These are phyloP conservation scores for Rhipidocladum racemiflorum DNA, from an alignment of 176 grass and related monocot genomes.

Conservation along the genomic window DNA sequence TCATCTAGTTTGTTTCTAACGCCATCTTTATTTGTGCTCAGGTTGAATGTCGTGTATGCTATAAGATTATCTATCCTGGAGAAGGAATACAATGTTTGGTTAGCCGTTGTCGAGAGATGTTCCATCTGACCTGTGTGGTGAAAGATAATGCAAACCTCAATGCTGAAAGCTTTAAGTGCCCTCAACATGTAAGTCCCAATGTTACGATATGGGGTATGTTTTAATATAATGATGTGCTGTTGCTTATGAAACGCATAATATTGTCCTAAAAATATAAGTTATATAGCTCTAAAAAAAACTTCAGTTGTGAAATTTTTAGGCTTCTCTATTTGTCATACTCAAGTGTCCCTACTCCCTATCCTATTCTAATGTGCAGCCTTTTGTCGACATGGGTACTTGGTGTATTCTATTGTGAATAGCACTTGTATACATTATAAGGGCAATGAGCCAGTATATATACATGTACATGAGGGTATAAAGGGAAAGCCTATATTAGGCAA, in stretches of 20 bases:
- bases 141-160: constrained; percentile 38
- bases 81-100: constrained; percentile 69
- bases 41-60: constrained; percentile 74
- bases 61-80: constrained; percentile 54
- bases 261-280: constrained; percentile 19
- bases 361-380: not conserved
- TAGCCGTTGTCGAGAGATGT: constrained; percentile 46
- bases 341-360: not conserved
- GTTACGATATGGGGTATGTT: constrained; percentile 14
- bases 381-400: constrained; percentile 11
- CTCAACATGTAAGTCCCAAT: constrained; percentile 70
- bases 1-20: constrained; percentile 20
- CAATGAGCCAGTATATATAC: too few relatives aligned
- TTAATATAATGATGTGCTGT: not conserved
- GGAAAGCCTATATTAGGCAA: too few relatives aligned
- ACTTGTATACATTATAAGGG: too few relatives aligned
- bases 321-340: not conserved
- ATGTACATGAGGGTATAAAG: too few relatives aligned
- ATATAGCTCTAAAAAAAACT: constrained; percentile 4
- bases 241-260: constrained; percentile 1
- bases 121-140: constrained; percentile 55
- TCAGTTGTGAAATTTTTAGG: not conserved
- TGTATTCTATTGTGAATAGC: too few relatives aligned
- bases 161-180: constrained; percentile 55
- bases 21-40: constrained; percentile 45